A percentile compares a stretch with the other conserved stretches of the same genome.
Conservation (phyloP, 345 rosid species). For the Theobroma cacao region DNA sequence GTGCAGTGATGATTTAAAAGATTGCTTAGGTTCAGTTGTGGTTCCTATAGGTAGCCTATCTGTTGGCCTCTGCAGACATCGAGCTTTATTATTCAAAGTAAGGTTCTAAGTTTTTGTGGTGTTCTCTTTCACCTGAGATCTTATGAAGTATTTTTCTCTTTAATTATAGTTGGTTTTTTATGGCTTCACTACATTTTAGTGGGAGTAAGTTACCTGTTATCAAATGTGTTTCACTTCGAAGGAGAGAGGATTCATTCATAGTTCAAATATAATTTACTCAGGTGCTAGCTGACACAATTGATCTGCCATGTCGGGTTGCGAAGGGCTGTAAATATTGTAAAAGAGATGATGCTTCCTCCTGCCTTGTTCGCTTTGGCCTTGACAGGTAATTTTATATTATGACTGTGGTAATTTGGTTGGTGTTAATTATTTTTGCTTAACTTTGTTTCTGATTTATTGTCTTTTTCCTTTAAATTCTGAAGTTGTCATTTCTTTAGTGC, state of each 20-base stretch:
- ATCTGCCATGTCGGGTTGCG: slow-evolving; percentile 97
- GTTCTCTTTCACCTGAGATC: not conserved
- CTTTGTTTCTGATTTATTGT: not conserved
- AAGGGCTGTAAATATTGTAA: slow-evolving; percentile 95
- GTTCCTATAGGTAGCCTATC: slow-evolving; percentile 92
- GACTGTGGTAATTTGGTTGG: not conserved
- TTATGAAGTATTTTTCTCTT: not conserved
- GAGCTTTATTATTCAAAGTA: slow-evolving; percentile 94
- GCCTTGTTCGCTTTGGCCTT: slow-evolving; percentile 94
- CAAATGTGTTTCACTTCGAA: slow-evolving; percentile 5
- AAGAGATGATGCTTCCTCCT: slow-evolving; percentile 85
- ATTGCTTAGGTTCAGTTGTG: slow-evolving; percentile 78
- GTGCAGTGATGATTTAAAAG: slow-evolving; percentile 75
- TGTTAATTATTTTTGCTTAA: not conserved
- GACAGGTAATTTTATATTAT: slow-evolving; percentile 52
- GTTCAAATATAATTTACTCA: slow-evolving; percentile 32
- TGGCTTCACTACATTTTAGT: not conserved
- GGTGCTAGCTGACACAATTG: slow-evolving; percentile 92
- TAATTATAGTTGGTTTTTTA: not conserved
- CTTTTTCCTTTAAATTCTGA: not conserved
- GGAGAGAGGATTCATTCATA: slow-evolving; percentile 1
- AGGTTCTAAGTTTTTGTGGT: slow-evolving; percentile 24
- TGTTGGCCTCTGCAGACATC: slow-evolving; percentile 94
- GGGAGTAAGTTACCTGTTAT: not conserved
- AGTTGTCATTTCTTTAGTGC: not conserved